These are phyloP conservation scores for Alternaria burnsii DNA, from an alignment of 2,329 filamentous ascomycete genomes.

Conservation along the genomic window DNA sequence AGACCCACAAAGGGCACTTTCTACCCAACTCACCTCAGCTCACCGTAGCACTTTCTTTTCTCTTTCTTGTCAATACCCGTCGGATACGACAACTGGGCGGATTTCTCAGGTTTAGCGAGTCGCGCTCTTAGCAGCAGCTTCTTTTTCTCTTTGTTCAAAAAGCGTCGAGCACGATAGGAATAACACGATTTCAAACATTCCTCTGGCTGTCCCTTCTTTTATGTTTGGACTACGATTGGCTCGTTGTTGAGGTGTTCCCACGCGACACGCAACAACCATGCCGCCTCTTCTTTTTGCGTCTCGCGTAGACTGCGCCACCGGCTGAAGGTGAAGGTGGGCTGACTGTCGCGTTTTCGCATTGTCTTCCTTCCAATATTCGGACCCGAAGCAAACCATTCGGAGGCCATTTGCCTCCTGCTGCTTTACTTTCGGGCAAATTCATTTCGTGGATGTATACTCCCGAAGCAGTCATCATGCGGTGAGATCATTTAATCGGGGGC, in stretches of 20 bases:
- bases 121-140: slow-evolving; percentile 3
- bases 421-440: slow-evolving; percentile 10
- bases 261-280: slow-evolving; percentile 1
- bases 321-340: not conserved
- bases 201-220: not conserved
- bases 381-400: not conserved
- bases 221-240: not conserved
- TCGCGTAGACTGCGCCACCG: not conserved
- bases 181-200: slow-evolving; percentile 7
- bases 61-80: slow-evolving; percentile 23
- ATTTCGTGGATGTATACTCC: not conserved
- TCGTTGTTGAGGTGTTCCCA: not conserved
- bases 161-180: slow-evolving; percentile 15
- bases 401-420: not conserved
- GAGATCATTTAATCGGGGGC: slow-evolving; percentile 12
- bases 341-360: not conserved
- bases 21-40: slow-evolving; percentile 19
- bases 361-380: not conserved
- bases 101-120: slow-evolving; percentile 24
- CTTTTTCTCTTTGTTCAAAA: slow-evolving; percentile 5
- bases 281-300: not conserved
- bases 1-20: slow-evolving; percentile 24
- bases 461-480: slow-evolving; percentile 4
- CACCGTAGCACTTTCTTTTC: slow-evolving; percentile 19
- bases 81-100: slow-evolving; percentile 24